Evolutionary conservation across 2,329 filamentous ascomycete species (phyloP).

Genomic region (Periglandula ipomoeae): DNA sequence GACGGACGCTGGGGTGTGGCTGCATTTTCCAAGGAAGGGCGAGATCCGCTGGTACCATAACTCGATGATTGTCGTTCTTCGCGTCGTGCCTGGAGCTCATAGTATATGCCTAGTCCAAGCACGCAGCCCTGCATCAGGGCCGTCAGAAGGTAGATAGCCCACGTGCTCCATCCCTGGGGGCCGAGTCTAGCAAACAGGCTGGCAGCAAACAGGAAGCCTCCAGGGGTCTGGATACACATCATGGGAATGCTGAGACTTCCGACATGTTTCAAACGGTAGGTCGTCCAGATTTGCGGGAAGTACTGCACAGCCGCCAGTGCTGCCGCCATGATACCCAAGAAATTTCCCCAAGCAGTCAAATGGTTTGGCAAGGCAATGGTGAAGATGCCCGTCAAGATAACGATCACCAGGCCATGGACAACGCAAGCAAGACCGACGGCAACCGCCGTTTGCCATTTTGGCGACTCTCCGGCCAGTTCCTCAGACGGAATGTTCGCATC

Average conservation of each 20-base stretch:
- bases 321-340: conserved; percentile 71
- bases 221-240: conserved; percentile 97
- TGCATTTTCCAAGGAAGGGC: conserved; percentile 19
- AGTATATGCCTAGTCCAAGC: conserved; percentile 71
- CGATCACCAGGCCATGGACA: conserved; percentile 62
- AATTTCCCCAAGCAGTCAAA: conserved; percentile 73
- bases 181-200: conserved; percentile 77
- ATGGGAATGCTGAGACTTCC: conserved; percentile 91
- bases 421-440: conserved; percentile 64
- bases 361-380: conserved; percentile 51
- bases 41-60: conserved; percentile 16
- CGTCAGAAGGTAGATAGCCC: conserved; percentile 84
- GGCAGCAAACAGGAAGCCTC: conserved; percentile 79
- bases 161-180: conserved; percentile 82
- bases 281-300: conserved; percentile 89
- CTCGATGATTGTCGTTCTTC: conserved; percentile 16
- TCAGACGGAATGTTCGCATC: conserved; percentile 40
- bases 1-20: conserved; percentile 23
- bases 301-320: conserved; percentile 81
- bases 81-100: conserved; percentile 45
- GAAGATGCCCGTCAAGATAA: conserved; percentile 61
- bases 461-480: conserved; percentile 40
- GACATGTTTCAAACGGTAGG: conserved; percentile 73
- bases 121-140: conserved; percentile 76
- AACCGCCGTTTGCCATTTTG: conserved; percentile 71